phyloP scores from a whole-genome alignment of 176 grass and related monocot genomes.

The Cenchrus purpureus region DNA sequence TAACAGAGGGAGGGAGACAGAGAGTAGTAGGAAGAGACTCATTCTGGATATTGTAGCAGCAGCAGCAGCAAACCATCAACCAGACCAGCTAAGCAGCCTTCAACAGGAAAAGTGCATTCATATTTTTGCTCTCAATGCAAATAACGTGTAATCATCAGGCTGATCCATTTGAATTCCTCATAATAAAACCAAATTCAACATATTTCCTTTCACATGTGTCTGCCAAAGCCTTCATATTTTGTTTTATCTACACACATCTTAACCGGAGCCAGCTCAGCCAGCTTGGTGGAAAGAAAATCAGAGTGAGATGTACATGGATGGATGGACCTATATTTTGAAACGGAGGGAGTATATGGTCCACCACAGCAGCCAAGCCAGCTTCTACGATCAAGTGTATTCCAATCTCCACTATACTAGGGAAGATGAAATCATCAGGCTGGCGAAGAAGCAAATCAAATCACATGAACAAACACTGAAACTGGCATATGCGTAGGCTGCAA shows the following conservation, averaged over 20 bases:
- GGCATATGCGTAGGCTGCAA: not conserved
- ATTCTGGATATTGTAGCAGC: no score
- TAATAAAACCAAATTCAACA: not conserved
- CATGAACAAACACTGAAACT: constrained; percentile 9
- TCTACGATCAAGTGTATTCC: constrained; percentile 7
- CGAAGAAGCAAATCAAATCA: not conserved
- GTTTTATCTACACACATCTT: constrained; percentile 2
- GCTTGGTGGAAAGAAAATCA: constrained; percentile 21
- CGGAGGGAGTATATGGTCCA: constrained; percentile 6
- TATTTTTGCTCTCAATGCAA: constrained; percentile 46
- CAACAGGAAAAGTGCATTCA: constrained; percentile 33
- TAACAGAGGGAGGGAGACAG: not conserved
- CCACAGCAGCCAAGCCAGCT: not conserved
- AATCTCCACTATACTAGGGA: constrained; percentile 29
- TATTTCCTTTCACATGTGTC: not conserved
- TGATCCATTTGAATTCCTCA: constrained; percentile 3
- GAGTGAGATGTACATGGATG: not conserved
- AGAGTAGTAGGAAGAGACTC: not conserved
- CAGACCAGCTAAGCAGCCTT: constrained; percentile 28
- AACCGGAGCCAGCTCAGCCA: not conserved
- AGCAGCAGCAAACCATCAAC: constrained; percentile 27
- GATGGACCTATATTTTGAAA: not conserved
- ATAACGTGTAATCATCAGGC: constrained; percentile 50
- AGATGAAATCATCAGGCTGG: constrained; percentile 42
- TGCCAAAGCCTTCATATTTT: constrained; percentile 18